Evolutionary conservation across 2,329 filamentous ascomycete genomes (phyloP), one percentile per base, ranked within the genome.

Genomic region (Neofusicoccum sp.): DNA sequence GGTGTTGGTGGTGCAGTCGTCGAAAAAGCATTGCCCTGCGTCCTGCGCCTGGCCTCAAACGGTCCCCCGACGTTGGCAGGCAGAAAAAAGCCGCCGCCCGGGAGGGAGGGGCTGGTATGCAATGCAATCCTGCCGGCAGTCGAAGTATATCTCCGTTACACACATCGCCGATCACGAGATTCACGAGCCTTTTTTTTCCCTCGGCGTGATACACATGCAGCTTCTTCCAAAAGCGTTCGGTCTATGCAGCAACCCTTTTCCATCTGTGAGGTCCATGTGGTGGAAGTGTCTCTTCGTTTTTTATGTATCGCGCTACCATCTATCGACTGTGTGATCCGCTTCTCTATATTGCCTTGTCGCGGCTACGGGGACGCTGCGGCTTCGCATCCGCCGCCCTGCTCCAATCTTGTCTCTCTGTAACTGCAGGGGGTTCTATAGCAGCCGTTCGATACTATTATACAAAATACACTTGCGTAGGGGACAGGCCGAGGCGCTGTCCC

Each of bases 41-140:
- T 4, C 12, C 16, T 40, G 12, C 36, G n/a, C 36, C n/a, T 16
- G 14, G 36, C 6, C 12, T n/a, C 12, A 40, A 16, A 40, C 12
- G 12, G 7, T 36, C 8, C 4, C 14, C 14, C 14, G 34, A 8
- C 8, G 34, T 9, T 14, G 33, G 33, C 33, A 34, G 33, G 33
- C 33, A 34, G 33, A 34, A 6, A 34, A 12, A 34, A 20, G 20
- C 20, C 20, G 20, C 20, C 20, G 20, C 20, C 20, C 11, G 33
- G 33, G 7, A 34, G 33, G 11, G 7, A 34, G 7, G 11, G 11
- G 6, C 33, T 7, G 11, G 33, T 34, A 51, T 51, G 48, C 48
- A 51, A 51, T 51, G 51, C 51, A 56, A 56, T 56, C 51, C 51
- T 56, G 38, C 51, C 51, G 51, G 51, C 51, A 56, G 51, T 56